phyloP scores from a whole-genome alignment of 768 basidiomycete species.

The Fibroporia radiculosa region DNA sequence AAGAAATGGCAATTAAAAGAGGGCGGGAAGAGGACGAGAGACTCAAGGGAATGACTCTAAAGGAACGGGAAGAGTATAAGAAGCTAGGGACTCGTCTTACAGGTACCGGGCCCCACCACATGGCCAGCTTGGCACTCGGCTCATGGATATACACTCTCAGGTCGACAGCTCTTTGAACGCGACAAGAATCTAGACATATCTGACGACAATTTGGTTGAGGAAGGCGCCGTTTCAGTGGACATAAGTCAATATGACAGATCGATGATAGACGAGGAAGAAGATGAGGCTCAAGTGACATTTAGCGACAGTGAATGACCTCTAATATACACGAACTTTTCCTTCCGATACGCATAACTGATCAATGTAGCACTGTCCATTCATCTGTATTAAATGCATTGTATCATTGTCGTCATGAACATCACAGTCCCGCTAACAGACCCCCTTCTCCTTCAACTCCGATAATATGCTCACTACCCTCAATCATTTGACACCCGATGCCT shows the following conservation, averaged over 20 bases:
- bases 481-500: conserved; percentile 48
- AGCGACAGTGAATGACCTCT: conserved; percentile 87
- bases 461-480: conserved; percentile 45
- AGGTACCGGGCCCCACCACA: conserved; percentile 40
- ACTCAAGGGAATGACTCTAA: conserved; percentile 60
- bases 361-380: neutral
- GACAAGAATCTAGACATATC: conserved; percentile 61
- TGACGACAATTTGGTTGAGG: conserved; percentile 78
- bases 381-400: neutral
- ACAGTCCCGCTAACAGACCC: conserved; percentile 58
- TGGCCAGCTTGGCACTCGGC: neutral
- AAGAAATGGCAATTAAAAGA: conserved; percentile 51
- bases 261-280: conserved; percentile 48
- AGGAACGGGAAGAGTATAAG: conserved; percentile 83
- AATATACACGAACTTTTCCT: neutral
- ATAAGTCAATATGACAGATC: conserved; percentile 81
- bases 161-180: conserved; percentile 87
- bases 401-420: conserved; percentile 12
- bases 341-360: neutral
- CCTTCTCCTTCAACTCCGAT: conserved; percentile 45
- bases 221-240: conserved; percentile 82
- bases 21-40: conserved; percentile 72
- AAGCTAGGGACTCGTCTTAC: conserved; percentile 50
- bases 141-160: conserved; percentile 31
- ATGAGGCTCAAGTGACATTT: conserved; percentile 58